These are phyloP conservation scores for Fusarium sp. DNA, from an alignment of 2,329 filamentous ascomycete species.

Conservation along the genomic window DNA sequence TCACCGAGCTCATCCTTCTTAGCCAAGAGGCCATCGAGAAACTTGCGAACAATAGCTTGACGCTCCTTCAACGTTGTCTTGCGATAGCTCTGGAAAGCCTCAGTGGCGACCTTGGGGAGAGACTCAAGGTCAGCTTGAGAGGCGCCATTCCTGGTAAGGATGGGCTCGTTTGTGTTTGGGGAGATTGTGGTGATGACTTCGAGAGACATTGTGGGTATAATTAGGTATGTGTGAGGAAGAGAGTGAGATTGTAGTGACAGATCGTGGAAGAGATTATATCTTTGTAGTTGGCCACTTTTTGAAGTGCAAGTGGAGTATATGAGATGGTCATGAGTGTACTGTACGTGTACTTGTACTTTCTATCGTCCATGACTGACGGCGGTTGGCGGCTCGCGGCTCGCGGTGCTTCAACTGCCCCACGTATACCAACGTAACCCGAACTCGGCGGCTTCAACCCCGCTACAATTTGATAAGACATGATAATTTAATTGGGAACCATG, in stretches of 20 bases:
- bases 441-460: conserved; percentile 41
- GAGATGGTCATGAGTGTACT: conserved; percentile 18
- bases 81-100: conserved; percentile 81
- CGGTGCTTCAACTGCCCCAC: conserved; percentile 38
- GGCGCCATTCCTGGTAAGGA: conserved; percentile 81
- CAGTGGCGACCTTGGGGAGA: conserved; percentile 76
- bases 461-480: conserved; percentile 11
- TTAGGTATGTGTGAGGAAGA: not conserved
- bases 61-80: conserved; percentile 79
- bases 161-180: conserved; percentile 84
- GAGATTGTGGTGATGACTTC: conserved; percentile 83
- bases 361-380: conserved; percentile 20
- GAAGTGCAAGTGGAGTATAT: conserved; percentile 37
- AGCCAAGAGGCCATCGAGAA: conserved; percentile 74
- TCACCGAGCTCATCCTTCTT: conserved; percentile 82
- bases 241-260: conserved; percentile 1
- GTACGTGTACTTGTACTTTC: not conserved
- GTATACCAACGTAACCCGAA: conserved; percentile 29
- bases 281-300: conserved; percentile 28
- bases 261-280: conserved; percentile 13
- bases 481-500: not conserved
- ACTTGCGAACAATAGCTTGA: conserved; percentile 82
- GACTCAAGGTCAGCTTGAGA: conserved; percentile 74
- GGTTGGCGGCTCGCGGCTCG: conserved; percentile 35
- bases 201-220: conserved; percentile 62